These are phyloP conservation scores for Microcera coccophila DNA, from an alignment of 2,329 filamentous ascomycete genomes.

Conservation along the genomic window DNA sequence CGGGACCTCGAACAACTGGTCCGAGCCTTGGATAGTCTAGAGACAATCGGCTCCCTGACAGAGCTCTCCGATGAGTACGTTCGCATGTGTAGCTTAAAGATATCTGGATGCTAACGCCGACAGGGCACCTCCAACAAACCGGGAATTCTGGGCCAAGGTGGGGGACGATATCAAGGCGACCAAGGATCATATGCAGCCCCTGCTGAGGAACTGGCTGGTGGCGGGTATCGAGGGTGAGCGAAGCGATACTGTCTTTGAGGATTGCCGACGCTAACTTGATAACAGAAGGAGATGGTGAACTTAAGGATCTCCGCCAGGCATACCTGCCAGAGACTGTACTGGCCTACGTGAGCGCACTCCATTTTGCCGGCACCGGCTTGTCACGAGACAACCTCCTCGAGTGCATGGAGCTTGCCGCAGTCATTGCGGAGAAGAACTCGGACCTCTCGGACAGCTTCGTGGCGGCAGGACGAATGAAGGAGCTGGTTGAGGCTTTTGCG, in stretches of 20 bases:
- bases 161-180: conserved; percentile 51
- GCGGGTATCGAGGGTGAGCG: conserved; percentile 52
- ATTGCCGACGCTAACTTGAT: conserved; percentile 8
- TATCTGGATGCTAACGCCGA: conserved; percentile 24
- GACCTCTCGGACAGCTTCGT: conserved; percentile 64
- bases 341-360: conserved; percentile 75
- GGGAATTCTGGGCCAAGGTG: conserved; percentile 53
- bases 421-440: conserved; percentile 67
- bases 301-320: conserved; percentile 62
- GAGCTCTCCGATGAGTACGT: conserved; percentile 52
- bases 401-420: conserved; percentile 78
- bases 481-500: conserved; percentile 73
- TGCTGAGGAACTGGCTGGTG: conserved; percentile 64
- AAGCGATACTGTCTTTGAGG: background rate
- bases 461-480: conserved; percentile 64
- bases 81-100: background rate
- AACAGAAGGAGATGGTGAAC: conserved; percentile 56
- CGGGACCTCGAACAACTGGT: conserved; percentile 67
- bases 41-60: conserved; percentile 59
- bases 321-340: conserved; percentile 86
- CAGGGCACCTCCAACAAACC: conserved; percentile 34
- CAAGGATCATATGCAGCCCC: conserved; percentile 54
- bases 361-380: conserved; percentile 71
- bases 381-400: conserved; percentile 74
- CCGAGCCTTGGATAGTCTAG: conserved; percentile 61